phyloP scores from a whole-genome alignment of 176 grass and related monocot genomes.

The Coix lacrymajobi region DNA sequence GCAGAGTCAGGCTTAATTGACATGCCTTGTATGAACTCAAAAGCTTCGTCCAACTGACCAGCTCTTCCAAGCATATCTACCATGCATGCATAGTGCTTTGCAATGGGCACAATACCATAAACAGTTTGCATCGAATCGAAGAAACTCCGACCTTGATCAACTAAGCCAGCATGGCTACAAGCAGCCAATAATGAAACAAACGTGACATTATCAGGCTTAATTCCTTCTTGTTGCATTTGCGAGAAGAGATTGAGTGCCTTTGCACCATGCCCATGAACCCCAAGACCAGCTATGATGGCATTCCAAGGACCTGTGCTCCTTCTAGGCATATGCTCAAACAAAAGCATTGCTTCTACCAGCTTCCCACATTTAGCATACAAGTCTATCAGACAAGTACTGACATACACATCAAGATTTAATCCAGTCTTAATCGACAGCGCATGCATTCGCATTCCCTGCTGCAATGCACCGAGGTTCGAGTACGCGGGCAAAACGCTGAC shows the following conservation, averaged over 20 bases:
- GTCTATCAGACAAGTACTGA: slow-evolving; percentile 65
- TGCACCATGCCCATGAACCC: slow-evolving; percentile 54
- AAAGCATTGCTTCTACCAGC: slow-evolving; percentile 39
- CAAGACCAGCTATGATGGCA: slow-evolving; percentile 59
- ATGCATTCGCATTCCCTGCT: slow-evolving; percentile 65
- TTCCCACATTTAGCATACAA: slow-evolving; percentile 81
- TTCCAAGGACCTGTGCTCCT: slow-evolving; percentile 58
- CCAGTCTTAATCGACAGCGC: slow-evolving; percentile 41
- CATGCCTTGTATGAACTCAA: slow-evolving; percentile 53
- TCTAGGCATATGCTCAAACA: slow-evolving; percentile 52
- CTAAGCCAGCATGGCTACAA: slow-evolving; percentile 69
- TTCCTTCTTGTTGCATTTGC: slow-evolving; percentile 59
- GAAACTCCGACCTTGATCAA: slow-evolving; percentile 57
- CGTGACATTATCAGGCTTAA: slow-evolving; percentile 67
- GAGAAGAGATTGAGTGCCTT: slow-evolving; percentile 50
- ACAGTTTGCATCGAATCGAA: slow-evolving; percentile 48
- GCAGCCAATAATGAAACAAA: slow-evolving; percentile 74
- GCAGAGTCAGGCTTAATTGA: slow-evolving; percentile 54
- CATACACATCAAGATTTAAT: slow-evolving; percentile 47
- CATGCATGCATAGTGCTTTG: slow-evolving; percentile 66
- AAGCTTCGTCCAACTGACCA: slow-evolving; percentile 55
- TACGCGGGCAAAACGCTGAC: slow-evolving; percentile 71
- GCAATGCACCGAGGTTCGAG: slow-evolving; percentile 65
- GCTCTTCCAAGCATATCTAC: slow-evolving; percentile 63
- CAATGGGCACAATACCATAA: slow-evolving; percentile 41